phyloP scores from a whole-genome alignment of 1,284 basidiomycete species.

The Sporisorium exsertum region DNA sequence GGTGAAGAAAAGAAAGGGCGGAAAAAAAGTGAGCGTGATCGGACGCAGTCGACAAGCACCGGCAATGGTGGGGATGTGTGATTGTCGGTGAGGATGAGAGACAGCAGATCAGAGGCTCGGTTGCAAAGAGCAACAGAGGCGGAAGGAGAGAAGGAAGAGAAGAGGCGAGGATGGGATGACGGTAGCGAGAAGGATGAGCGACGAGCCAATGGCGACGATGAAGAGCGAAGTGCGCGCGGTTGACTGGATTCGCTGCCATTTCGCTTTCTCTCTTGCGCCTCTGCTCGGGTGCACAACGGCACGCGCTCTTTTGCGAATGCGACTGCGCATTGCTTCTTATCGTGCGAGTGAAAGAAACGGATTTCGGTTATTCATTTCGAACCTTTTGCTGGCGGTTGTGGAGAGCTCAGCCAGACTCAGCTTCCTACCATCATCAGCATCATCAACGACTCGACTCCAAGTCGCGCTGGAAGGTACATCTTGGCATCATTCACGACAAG shows the following conservation, averaged over 20 bases:
- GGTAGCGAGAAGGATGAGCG: conserved; percentile 12
- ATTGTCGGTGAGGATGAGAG: conserved; percentile 2
- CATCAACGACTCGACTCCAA: background rate
- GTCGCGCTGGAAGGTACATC: background rate
- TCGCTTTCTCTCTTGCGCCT: background rate
- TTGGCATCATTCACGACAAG: background rate
- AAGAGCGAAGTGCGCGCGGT: conserved; percentile 10
- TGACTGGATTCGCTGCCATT: conserved; percentile 6
- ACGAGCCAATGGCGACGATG: conserved; percentile 19
- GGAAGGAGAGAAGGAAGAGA: conserved; percentile 4
- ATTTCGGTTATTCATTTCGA: conserved; percentile 15
- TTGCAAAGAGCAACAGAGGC: conserved; percentile 27
- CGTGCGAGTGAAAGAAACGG: conserved; percentile 22
- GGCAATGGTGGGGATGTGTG: background rate
- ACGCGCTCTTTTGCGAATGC: conserved; percentile 16
- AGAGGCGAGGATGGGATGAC: conserved; percentile 14
- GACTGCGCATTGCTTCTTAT: conserved; percentile 16
- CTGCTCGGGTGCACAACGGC: background rate
- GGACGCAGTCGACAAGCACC: conserved; percentile 36
- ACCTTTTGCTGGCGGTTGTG: background rate
- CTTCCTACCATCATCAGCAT: conserved; percentile 7
- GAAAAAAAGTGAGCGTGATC: conserved; percentile 41
- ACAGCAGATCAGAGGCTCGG: conserved; percentile 43
- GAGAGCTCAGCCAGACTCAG: conserved; percentile 14
- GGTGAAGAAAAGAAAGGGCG: conserved; percentile 1